Base-by-base conservation (phyloP, 257 asterid species). In the Lantana camara region DNA sequence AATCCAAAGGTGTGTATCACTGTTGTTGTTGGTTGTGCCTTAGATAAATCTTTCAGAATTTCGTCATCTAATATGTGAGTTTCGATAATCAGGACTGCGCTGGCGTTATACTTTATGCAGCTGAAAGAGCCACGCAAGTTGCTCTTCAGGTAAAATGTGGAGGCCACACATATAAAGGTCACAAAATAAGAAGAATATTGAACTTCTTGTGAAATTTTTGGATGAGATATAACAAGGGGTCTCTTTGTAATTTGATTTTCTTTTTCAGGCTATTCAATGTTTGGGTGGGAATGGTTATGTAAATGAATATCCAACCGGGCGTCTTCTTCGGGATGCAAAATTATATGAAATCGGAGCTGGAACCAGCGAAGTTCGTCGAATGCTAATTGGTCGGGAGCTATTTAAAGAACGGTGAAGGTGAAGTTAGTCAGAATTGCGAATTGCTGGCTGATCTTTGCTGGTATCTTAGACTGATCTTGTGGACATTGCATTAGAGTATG, bases 81-180 rank as follows among this genome's bases (percentile, higher is more conserved):
- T 45, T 11, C 53, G 42, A 32, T 50, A 3, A 77, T 40, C 83
- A 94, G 99, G 97, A 94, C 64, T 94, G 99, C 73, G 98, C 99
- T 47, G 99, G 98, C 30, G 96, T 83, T 50, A 90, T 94, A 72
- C 98, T 94, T 12, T 69, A 75, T 58, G 90, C 98, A 47, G 99
- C 98, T 23, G 99, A 94, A 82, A 76, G 93, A 80, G 97, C 96
- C 58, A 94, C 99, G 70, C 98, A 90, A 84, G 99, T 88, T 75
- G 98, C 99, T 74, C 99, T 94, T 71, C 93, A 94, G 97, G 99
- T 94, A 71, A n/a, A n/a, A n/a, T n/a, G n/a, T n/a, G n/a, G n/a
- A n/a, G n/a, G n/a, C n/a, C n/a, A n/a, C n/a, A n/a, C 52, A 68
- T 14, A 4, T 35, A 4, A 4, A 10, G 40, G 40, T 35, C 7